A percentile compares a stretch with the other conserved stretches of the same genome.
Conservation (phyloP, 1,284 basidiomycete genomes). For the Athelia sp. region DNA sequence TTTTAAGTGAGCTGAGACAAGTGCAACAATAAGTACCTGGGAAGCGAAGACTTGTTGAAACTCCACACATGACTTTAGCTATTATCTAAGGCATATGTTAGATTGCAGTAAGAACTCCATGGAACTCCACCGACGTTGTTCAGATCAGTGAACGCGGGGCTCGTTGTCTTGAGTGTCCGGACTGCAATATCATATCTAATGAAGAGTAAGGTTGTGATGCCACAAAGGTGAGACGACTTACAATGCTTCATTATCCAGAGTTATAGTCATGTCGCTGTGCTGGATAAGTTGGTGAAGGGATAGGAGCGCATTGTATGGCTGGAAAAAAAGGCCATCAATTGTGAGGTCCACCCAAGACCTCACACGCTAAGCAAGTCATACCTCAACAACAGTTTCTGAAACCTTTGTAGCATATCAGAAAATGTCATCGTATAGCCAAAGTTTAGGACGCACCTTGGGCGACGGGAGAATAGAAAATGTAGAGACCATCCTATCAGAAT, state of each 20-base stretch:
- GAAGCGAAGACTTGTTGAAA: constrained; percentile 88
- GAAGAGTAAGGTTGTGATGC: constrained; percentile 4
- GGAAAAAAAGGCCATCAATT: too few relatives aligned
- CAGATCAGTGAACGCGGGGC: constrained; percentile 71
- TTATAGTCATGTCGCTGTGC: constrained; percentile 86
- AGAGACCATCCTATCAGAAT: constrained; percentile 88
- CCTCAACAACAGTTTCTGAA: constrained; percentile 94
- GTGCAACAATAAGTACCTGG: constrained; percentile 54
- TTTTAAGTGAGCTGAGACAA: background rate
- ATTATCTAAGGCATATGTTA: constrained; percentile 57
- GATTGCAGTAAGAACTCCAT: too few relatives aligned
- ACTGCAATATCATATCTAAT: constrained; percentile 78
- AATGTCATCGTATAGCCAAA: background rate
- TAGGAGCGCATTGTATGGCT: constrained; percentile 89
- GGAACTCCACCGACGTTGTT: constrained; percentile 58
- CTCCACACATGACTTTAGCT: constrained; percentile 84
- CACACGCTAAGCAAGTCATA: constrained; percentile 19
- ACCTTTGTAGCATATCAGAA: constrained; percentile 42
- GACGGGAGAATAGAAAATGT: constrained; percentile 92
- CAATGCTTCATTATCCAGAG: constrained; percentile 93
- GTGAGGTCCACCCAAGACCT: background rate
- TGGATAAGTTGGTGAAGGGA: constrained; percentile 92
- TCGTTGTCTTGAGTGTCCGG: constrained; percentile 69
- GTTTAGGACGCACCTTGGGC: constrained; percentile 57
- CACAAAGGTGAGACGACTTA: constrained; percentile 37